These are phyloP conservation scores for Eutypa lata DNA, from an alignment of 2,329 filamentous ascomycete species.

Conservation along the genomic window DNA sequence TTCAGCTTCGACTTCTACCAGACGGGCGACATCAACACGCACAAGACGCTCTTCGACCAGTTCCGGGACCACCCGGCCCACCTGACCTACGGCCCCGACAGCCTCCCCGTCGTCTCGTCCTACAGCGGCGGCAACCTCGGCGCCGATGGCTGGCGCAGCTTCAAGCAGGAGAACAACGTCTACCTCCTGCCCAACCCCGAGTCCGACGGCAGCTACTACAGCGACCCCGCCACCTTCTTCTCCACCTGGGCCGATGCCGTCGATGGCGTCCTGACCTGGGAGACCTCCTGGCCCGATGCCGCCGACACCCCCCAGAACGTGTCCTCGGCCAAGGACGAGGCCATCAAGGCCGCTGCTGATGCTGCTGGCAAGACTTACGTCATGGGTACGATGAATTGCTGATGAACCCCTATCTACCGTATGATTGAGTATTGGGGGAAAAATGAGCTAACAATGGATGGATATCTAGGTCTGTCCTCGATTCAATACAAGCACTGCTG, in stretches of 20 bases:
- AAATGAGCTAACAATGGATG: conserved; percentile 4
- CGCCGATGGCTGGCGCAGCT: conserved; percentile 23
- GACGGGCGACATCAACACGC: conserved; percentile 19
- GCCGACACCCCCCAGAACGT: conserved; percentile 23
- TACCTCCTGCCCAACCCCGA: conserved; percentile 34
- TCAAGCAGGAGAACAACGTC: conserved; percentile 22
- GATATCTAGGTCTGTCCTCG: conserved; percentile 20
- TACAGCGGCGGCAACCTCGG: conserved; percentile 23
- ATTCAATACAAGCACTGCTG: conserved; percentile 32
- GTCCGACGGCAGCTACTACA: conserved; percentile 28
- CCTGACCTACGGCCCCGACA: conserved; percentile 22
- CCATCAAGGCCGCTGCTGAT: conserved; percentile 18
- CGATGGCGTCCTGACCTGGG: conserved; percentile 36
- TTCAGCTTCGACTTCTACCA: conserved; percentile 34
- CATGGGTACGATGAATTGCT: conserved; percentile 20
- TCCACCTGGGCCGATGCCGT: conserved; percentile 27
- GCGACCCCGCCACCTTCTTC: conserved; percentile 22
- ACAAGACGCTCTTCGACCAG: conserved; percentile 19
- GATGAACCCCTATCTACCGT: no score
- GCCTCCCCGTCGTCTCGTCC: conserved; percentile 28
- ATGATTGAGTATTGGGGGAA: not conserved
- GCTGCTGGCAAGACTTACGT: conserved; percentile 30
- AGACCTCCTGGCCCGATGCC: conserved; percentile 31
- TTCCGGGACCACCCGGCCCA: conserved; percentile 27
- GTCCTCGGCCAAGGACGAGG: conserved; percentile 20